Percentiles rank a stretch among this genome's conserved stretches.
These are phyloP conservation scores for Penicillium longicatenatum DNA, from an alignment of 495 filamentous ascomycete genomes.

Conservation along the genomic window DNA sequence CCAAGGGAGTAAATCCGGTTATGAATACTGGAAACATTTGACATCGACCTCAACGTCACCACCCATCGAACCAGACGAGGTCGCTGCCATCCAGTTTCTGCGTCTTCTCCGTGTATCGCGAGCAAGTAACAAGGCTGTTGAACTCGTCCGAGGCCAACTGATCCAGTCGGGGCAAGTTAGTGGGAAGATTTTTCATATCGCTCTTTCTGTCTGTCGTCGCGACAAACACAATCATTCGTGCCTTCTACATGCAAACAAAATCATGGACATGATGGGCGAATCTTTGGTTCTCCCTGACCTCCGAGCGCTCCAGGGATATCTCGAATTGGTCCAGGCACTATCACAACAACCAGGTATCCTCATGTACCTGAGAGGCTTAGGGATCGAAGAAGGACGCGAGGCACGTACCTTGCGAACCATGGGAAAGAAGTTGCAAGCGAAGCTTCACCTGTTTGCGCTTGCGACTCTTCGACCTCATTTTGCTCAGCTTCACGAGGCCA, in stretches of 20 bases:
- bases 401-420: constrained; percentile 19
- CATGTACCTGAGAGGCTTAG: constrained; percentile 30
- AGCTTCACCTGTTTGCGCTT: constrained; percentile 27
- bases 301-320: constrained; percentile 34
- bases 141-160: constrained; percentile 53
- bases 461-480: constrained; percentile 31
- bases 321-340: constrained; percentile 25
- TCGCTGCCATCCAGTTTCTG: constrained; percentile 67
- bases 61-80: constrained; percentile 65
- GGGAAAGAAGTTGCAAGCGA: constrained; percentile 31
- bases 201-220: constrained; percentile 65
- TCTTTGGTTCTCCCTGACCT: constrained; percentile 37
- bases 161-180: constrained; percentile 36
- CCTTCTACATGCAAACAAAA: constrained; percentile 54
- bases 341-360: constrained; percentile 35
- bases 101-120: constrained; percentile 65
- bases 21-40: constrained; percentile 74
- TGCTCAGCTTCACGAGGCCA: constrained; percentile 32
- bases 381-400: constrained; percentile 12
- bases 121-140: constrained; percentile 55
- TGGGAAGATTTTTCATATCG: constrained; percentile 66
- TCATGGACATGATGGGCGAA: constrained; percentile 59
- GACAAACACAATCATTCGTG: constrained; percentile 70
- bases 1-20: constrained; percentile 39
- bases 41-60: constrained; percentile 46